A percentile compares a stretch with the other conserved stretches of the same genome.
These are phyloP conservation scores for Dentipellis fragilis DNA, from an alignment of 768 basidiomycete species.

Conservation along the genomic window DNA sequence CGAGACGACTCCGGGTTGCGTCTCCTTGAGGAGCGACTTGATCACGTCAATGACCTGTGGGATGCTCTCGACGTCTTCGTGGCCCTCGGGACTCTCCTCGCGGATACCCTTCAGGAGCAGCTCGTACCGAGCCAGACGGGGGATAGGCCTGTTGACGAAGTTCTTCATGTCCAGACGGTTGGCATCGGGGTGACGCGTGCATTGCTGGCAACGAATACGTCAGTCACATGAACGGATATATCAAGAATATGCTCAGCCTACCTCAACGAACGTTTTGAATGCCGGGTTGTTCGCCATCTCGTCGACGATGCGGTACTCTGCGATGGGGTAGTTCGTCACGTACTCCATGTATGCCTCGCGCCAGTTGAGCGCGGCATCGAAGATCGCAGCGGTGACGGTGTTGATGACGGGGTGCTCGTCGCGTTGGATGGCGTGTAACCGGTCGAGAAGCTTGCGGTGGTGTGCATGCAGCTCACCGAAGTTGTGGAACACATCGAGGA, in stretches of 20 bases:
- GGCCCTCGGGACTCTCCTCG: slow-evolving; percentile 60
- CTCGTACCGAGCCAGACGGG: slow-evolving; percentile 81
- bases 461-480: slow-evolving; percentile 65
- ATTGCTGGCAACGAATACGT: slow-evolving; percentile 24
- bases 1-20: slow-evolving; percentile 76
- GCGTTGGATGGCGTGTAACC: slow-evolving; percentile 77
- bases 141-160: slow-evolving; percentile 89
- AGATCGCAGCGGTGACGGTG: slow-evolving; percentile 73
- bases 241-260: slow-evolving; percentile 23
- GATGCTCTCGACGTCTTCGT: slow-evolving; percentile 77
- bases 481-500: slow-evolving; percentile 86
- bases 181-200: slow-evolving; percentile 59
- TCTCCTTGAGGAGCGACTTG: slow-evolving; percentile 76
- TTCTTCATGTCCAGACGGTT: slow-evolving; percentile 85
- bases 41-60: slow-evolving; percentile 84
- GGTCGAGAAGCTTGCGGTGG: slow-evolving; percentile 66
- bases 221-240: neutral
- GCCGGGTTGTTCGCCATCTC: slow-evolving; percentile 75
- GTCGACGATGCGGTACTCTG: slow-evolving; percentile 78
- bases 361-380: slow-evolving; percentile 88
- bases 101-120: slow-evolving; percentile 73
- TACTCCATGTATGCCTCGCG: slow-evolving; percentile 90
- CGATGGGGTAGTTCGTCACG: slow-evolving; percentile 87
- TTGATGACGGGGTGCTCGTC: slow-evolving; percentile 78
- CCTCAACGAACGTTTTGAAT: slow-evolving; percentile 80